Evolutionary conservation across 2,329 filamentous ascomycete genomes (phyloP).

Genomic region (Aspergillus oerlinghausenensis): DNA sequence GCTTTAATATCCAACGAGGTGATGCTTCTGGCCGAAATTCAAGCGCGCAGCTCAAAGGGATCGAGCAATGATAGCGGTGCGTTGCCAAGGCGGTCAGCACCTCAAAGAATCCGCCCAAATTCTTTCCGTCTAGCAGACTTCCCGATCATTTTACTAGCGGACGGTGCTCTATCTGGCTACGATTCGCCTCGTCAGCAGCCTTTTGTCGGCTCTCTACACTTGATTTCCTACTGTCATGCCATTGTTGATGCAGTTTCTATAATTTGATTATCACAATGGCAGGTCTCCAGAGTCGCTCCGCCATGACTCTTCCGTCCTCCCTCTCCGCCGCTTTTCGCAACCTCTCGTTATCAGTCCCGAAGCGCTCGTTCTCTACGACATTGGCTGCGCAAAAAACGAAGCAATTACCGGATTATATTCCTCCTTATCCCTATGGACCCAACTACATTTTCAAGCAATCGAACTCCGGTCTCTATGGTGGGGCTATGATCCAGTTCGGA

Average conservation of each 20-base stretch:
- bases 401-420: conserved; percentile 35
- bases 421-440: conserved; percentile 45
- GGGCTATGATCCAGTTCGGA: conserved; percentile 43
- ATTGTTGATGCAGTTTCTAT: conserved; percentile 10
- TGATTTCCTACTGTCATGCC: conserved; percentile 5
- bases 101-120: conserved; percentile 8
- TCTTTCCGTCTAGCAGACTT: conserved; percentile 11
- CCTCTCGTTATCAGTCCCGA: conserved; percentile 34
- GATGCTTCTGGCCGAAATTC: conserved; percentile 32
- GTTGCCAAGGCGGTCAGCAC: conserved; percentile 32
- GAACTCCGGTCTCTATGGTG: conserved; percentile 46
- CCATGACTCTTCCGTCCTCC: conserved; percentile 30
- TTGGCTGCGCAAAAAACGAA: conserved; percentile 27
- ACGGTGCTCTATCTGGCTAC: neutral
- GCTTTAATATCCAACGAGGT: conserved; percentile 8
- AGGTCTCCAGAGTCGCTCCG: conserved; percentile 23
- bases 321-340: conserved; percentile 36
- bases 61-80: conserved; percentile 25
- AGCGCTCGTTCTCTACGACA: conserved; percentile 37
- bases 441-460: conserved; percentile 43
- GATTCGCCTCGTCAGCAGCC: neutral
- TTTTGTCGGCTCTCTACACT: neutral
- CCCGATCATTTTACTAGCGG: neutral
- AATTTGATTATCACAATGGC: conserved; percentile 25
- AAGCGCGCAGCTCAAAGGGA: conserved; percentile 22